A percentile compares a stretch with the other conserved stretches of the same genome.
Conservation (phyloP, 345 rosid genomes). For the Eucalyptus regnans region DNA sequence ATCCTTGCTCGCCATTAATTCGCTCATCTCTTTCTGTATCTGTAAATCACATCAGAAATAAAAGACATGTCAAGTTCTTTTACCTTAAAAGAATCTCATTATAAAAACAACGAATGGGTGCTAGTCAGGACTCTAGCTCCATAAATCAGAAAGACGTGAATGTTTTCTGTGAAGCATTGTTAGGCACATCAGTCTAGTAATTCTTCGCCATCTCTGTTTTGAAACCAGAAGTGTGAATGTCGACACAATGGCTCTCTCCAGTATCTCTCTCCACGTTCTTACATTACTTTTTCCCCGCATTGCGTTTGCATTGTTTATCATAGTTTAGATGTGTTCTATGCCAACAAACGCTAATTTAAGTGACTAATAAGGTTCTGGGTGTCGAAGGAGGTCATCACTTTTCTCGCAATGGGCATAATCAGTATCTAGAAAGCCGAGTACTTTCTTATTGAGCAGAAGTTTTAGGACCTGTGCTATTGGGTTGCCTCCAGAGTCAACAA, state of each 20-base stretch:
- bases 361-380: background rate
- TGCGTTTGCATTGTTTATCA: background rate
- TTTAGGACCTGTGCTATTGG: conserved; percentile 36
- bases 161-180: background rate
- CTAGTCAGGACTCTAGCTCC: background rate
- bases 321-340: background rate
- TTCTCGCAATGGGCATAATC: background rate
- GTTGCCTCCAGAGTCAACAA: conserved; percentile 39
- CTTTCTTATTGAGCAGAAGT: background rate
- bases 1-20: conserved; percentile 43
- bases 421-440: background rate
- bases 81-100: background rate
- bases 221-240: background rate
- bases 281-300: background rate
- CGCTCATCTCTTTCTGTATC: conserved; percentile 27
- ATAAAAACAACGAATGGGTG: background rate
- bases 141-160: background rate
- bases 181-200: background rate
- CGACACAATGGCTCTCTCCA: background rate
- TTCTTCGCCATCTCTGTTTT: background rate
- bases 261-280: background rate
- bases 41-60: background rate
- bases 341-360: background rate
- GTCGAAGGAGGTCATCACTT: background rate
- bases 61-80: background rate